Percentiles rank a stretch among this genome's conserved stretches.
phyloP scores from a whole-genome alignment of 1,284 basidiomycete species.

The Cryptococcus depauperatus region DNA sequence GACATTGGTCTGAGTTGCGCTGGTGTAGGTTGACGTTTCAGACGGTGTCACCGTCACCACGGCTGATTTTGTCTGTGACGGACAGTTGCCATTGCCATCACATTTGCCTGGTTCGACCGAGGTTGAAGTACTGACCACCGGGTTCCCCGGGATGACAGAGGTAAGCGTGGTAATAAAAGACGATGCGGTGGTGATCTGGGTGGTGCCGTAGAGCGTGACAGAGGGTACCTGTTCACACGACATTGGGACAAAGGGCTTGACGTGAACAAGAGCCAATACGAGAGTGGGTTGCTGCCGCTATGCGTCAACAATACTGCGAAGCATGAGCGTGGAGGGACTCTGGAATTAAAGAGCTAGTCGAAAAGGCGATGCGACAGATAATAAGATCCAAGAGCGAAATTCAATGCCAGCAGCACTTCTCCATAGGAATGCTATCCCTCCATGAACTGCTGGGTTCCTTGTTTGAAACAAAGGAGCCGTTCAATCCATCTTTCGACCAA shows the following conservation, averaged over 20 bases:
- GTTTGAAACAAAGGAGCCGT: too few species aligned
- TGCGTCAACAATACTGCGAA: neutral
- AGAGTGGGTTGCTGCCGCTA: neutral
- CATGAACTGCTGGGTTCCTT: too few species aligned
- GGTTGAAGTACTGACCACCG: neutral
- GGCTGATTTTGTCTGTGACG: neutral
- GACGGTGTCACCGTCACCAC: slow-evolving; percentile 5
- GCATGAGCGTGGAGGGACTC: neutral
- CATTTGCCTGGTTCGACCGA: slow-evolving; percentile 2
- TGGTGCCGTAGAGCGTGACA: slow-evolving; percentile 19
- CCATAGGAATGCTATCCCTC: too few species aligned
- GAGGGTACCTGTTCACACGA: slow-evolving; percentile 14
- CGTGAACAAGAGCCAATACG: neutral
- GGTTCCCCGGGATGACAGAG: slow-evolving; percentile 1
- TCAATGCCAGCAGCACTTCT: too few species aligned
- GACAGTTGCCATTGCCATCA: neutral
- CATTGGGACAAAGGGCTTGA: neutral
- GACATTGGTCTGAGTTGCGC: neutral
- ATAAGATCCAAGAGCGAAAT: too few species aligned
- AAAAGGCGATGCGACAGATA: too few species aligned
- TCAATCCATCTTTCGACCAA: too few species aligned
- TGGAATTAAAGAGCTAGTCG: neutral
- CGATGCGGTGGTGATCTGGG: slow-evolving; percentile 11
- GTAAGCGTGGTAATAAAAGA: slow-evolving; percentile 7
- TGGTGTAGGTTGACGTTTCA: slow-evolving; percentile 2